Evolutionary conservation across 139 green algal species (phyloP), one percentile per base, ranked within the genome.

Genomic region (Coelastrella sp.): DNA sequence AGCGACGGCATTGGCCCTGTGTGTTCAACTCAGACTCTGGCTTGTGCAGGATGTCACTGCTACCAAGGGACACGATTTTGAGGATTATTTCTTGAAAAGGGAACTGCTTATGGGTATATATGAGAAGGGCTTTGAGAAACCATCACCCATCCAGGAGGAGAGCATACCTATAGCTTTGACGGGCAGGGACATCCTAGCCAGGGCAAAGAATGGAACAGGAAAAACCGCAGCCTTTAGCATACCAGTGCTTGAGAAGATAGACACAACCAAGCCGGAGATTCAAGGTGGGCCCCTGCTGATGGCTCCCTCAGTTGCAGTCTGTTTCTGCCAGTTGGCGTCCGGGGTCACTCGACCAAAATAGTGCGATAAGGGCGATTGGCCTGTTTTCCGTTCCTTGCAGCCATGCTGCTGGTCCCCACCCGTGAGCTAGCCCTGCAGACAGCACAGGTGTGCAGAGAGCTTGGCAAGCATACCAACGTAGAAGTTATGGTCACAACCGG

Each of bases 201-300:
- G 98, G n/a, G 98, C 98, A 79, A 99, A 99, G 93, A 99, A 99
- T 92, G 98, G 98, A 73, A 99, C 98, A 6, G 98, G 98, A 76
- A 99, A 99, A 92, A 99, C 98, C 0, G 98, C 98, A 65, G 98
- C 98, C n/a, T 99, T 99, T 92, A 97, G 93, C 93, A 99, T 99
- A 86, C 98, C 98, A 0, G 95, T 99, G 14, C 92, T 99, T 19
- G 98, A 99, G 92, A 97, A 97, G 84, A 92, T 99, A 8, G 98
- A 99, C 92, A 94, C 94, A 5, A 93, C 81, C 58, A 97, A 95
- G 76, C 97, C 98, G 79, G 93, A 97, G 76, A 98, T 99, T 80
- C 98, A 99, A 94, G 98, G 97, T 98, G 87, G 75, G 92, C 32
- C 7, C 7, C 5, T 58, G 74, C 23, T 16, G n/a, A 58, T 58